Conservation (phyloP, 306 rosid genomes). For the Inga laurina region DNA sequence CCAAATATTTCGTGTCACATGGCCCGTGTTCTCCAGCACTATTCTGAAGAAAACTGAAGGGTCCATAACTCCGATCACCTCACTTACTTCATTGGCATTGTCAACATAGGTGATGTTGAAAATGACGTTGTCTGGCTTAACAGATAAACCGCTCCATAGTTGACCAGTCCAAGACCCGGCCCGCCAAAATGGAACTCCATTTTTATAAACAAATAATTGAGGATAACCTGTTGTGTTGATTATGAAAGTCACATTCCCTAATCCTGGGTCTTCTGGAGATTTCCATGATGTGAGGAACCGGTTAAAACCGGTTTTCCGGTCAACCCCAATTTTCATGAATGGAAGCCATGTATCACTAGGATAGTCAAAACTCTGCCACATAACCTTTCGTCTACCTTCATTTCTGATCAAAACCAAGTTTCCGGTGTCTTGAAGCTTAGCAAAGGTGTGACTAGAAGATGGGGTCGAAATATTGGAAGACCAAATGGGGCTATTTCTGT, state of each 20-base stretch:
- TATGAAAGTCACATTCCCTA: slow-evolving; percentile 16
- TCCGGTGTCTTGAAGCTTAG: slow-evolving; percentile 39
- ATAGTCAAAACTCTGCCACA: slow-evolving; percentile 1
- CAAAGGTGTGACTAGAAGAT: no score
- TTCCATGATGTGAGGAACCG: slow-evolving; percentile 41
- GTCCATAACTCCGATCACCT: not conserved
- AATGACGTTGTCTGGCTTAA: not conserved
- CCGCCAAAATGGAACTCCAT: slow-evolving; percentile 18
- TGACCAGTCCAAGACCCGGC: slow-evolving; percentile 42
- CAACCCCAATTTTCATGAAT: slow-evolving; percentile 13
- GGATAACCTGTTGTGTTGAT: slow-evolving; percentile 35
- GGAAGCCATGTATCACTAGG: slow-evolving; percentile 32
- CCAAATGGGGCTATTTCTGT: no score
- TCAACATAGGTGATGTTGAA: slow-evolving; percentile 3
- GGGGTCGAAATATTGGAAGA: no score
- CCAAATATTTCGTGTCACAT: not conserved
- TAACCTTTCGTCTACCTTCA: not conserved
- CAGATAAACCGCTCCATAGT: slow-evolving; percentile 34
- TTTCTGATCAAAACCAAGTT: slow-evolving; percentile 32
- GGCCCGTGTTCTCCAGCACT: not conserved
- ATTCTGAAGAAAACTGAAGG: not conserved
- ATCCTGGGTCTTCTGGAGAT: not conserved
- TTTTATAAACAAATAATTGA: slow-evolving; percentile 28
- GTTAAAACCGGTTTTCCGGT: slow-evolving; percentile 15
- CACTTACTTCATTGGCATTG: not conserved